phyloP scores from a whole-genome alignment of 108 stramenopile genomes.

The Schizochytrium sp. region DNA sequence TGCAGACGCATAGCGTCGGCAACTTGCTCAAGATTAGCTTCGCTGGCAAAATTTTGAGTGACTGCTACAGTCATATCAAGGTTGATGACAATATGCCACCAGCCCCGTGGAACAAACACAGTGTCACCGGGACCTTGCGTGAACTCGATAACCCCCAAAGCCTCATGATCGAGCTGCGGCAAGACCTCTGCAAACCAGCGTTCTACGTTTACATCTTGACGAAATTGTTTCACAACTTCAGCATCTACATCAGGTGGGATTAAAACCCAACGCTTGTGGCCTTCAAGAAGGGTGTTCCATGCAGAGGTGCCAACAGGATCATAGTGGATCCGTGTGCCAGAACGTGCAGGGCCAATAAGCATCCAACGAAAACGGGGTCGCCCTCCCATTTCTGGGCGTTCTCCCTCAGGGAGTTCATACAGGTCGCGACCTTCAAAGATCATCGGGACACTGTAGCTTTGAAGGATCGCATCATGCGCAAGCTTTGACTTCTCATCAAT shows the following conservation, averaged over 20 bases:
- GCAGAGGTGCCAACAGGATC: conserved; percentile 95
- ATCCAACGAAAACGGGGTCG: conserved; percentile 99
- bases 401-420: conserved; percentile 65
- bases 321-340: conserved; percentile 93
- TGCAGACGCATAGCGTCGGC: conserved; percentile 84
- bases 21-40: conserved; percentile 87
- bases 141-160: conserved; percentile 84
- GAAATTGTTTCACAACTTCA: conserved; percentile 83
- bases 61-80: conserved; percentile 93
- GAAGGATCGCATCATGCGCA: conserved; percentile 25
- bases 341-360: conserved; percentile 89
- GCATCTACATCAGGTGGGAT: conserved; percentile 92
- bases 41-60: conserved; percentile 95
- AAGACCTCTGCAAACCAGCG: conserved; percentile 84
- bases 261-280: conserved; percentile 96
- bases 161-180: conserved; percentile 43
- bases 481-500: conserved; percentile 45
- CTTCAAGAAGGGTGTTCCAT: conserved; percentile 95
- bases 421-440: conserved; percentile 60
- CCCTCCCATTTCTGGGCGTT: conserved; percentile 69
- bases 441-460: conserved; percentile 59
- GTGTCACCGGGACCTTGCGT: conserved; percentile 96
- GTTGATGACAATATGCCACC: conserved; percentile 99
- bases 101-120: conserved; percentile 92
- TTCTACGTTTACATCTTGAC: conserved; percentile 76